These are phyloP conservation scores for Cucumis cinereus DNA, from an alignment of 306 rosid species.

Conservation along the genomic window DNA sequence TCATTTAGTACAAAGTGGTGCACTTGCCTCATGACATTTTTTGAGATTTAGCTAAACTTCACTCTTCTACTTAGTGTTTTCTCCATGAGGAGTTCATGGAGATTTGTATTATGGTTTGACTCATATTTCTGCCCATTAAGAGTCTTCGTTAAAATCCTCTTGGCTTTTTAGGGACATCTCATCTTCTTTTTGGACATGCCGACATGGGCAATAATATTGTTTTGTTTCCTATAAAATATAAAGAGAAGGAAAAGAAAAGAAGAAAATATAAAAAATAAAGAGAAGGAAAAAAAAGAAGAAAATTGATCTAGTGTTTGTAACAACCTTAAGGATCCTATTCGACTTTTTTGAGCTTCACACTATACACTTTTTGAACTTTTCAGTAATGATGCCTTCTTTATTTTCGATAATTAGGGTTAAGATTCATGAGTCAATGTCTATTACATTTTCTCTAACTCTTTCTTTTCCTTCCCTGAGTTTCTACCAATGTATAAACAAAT, in stretches of 20 bases:
- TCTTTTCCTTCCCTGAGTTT: neutral
- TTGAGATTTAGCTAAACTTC: neutral
- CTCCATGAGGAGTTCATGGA: no score
- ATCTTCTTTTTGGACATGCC: neutral
- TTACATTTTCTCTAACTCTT: neutral
- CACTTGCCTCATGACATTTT: neutral
- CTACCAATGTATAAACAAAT: neutral
- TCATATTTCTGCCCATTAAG: no score
- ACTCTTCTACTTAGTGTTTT: neutral
- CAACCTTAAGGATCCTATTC: neutral
- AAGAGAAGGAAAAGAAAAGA: neutral
- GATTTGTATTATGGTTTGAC: no score
- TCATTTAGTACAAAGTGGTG: neutral
- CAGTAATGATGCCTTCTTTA: neutral
- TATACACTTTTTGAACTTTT: neutral
- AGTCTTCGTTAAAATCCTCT: neutral
- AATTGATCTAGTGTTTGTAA: neutral
- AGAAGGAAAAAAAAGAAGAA: neutral
- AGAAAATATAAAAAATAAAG: neutral
- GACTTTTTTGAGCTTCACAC: neutral
- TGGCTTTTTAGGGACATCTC: neutral
- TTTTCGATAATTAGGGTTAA: neutral
- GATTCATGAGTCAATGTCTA: neutral
- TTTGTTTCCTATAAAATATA: neutral
- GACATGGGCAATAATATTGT: neutral